Evolutionary conservation across 495 filamentous ascomycete genomes (phyloP), one percentile per base, ranked within the genome.

Genomic region (Aspergillus haitiensis): DNA sequence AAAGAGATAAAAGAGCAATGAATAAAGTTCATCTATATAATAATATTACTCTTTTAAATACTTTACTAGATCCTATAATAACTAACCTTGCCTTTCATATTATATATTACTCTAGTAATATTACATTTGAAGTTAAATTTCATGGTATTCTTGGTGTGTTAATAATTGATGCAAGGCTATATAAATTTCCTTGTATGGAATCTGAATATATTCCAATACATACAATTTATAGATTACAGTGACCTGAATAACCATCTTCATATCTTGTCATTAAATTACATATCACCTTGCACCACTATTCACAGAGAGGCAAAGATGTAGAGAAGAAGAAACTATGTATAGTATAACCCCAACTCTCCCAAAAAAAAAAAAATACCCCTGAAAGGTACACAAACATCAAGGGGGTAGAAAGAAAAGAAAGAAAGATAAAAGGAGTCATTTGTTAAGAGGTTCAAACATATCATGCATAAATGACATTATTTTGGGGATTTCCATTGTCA

Each of bases 391-490:
- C 21, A 27, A 27, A 27, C 21, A 27, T 27, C 21, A 8, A 40
- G n/a, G n/a, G 37, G 37, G 37, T 11, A 40, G n/a, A 9, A 11
- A 8, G 37, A n/a, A 40, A 8, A 40, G 37, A 40, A 40, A 40
- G 37, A 49, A 40, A 58, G 27, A 52, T 54, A 50, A 54, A 56
- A 35, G 18, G 21, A 18, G n/a, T 13, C 47, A 5, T 18, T 21
- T 42, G 39, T 2, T 16, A 53, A 49, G 39, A 12, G 18, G 32
- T 10, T 3, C 34, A 52, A 56, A 39, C 35, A 57, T 16, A 46
- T 72, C 54, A 77, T 39, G 68, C 70, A 47, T 60, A 61, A 36
- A 76, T 59, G 10, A 53, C 51, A 33, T 39, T 59, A 21, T 49
- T 59, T 8, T 47, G 42, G 8, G 35, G 40, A 52, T 35, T 27